phyloP scores from a whole-genome alignment of 2,329 filamentous ascomycete species.

The Aureobasidium melanogenum region DNA sequence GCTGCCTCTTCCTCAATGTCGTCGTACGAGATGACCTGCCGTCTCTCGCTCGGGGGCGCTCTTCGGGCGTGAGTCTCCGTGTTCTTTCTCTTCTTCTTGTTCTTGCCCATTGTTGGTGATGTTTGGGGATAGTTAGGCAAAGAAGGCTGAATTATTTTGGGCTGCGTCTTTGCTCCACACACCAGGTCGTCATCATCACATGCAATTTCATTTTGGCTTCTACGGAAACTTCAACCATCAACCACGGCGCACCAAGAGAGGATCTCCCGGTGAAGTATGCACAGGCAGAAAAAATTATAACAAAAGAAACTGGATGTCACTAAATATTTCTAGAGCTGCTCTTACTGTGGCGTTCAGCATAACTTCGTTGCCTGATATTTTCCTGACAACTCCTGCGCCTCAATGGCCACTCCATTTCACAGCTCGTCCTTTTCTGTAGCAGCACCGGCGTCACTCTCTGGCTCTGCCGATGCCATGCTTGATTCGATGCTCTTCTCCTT shows the following conservation, averaged over 20 bases:
- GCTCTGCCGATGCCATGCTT: slow-evolving; percentile 14
- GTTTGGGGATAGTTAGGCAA: not conserved
- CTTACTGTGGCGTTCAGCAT: not conserved
- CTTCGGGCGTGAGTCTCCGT: slow-evolving; percentile 37
- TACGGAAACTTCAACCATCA: not conserved
- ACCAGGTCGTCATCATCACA: not conserved
- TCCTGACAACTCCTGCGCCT: not conserved
- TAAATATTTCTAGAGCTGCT: slow-evolving; percentile 4
- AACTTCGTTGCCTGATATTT: slow-evolving; percentile 3
- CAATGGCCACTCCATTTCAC: not conserved
- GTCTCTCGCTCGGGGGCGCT: not conserved
- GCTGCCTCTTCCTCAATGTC: slow-evolving; percentile 11
- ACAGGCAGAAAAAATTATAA: too few relatives aligned
- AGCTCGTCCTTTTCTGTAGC: slow-evolving; percentile 16
- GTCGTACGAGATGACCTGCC: slow-evolving; percentile 13
- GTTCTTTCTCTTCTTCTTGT: slow-evolving; percentile 14
- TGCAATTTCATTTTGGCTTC: not conserved
- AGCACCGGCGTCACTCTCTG: slow-evolving; percentile 15
- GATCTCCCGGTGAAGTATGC: too few relatives aligned
- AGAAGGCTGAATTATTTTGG: not conserved
- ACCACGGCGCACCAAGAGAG: too few relatives aligned
- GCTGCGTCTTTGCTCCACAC: not conserved
- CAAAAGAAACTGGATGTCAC: slow-evolving; percentile 8
- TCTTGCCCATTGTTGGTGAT: slow-evolving; percentile 9
- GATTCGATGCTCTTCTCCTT: slow-evolving; percentile 36